Percentiles rank a stretch among this genome's conserved stretches.
Evolutionary conservation across 1,284 basidiomycete species (phyloP).

Genomic region (Ceratorhiza oryzae-sativae): DNA sequence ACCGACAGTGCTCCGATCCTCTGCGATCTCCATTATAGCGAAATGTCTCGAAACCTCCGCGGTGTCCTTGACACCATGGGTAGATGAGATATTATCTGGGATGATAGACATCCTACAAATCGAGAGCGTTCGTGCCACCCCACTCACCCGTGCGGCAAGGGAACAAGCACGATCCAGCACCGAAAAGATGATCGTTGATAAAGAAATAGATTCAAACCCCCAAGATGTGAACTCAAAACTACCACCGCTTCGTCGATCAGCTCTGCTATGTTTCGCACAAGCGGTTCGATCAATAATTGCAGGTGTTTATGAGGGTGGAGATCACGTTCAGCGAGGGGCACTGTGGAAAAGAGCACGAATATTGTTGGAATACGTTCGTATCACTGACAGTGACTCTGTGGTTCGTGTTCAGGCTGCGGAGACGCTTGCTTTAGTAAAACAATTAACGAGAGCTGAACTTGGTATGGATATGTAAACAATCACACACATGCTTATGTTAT

Average conservation of each 20-base stretch:
- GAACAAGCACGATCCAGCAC: slow-evolving; percentile 25
- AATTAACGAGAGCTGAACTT: slow-evolving; percentile 50
- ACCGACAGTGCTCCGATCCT: slow-evolving; percentile 78
- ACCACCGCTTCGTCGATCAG: slow-evolving; percentile 81
- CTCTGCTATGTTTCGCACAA: slow-evolving; percentile 76
- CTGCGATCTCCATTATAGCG: slow-evolving; percentile 81
- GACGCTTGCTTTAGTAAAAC: slow-evolving; percentile 62
- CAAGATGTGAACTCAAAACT: slow-evolving; percentile 68
- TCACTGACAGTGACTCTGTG: slow-evolving; percentile 75
- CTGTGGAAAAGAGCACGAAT: slow-evolving; percentile 63
- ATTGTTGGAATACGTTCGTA: slow-evolving; percentile 73
- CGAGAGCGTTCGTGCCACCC: slow-evolving; percentile 60
- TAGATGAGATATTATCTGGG: slow-evolving; percentile 64
- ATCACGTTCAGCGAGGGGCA: slow-evolving; percentile 42
- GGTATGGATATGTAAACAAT: slow-evolving; percentile 27
- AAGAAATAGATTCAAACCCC: slow-evolving; percentile 61
- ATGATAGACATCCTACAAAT: slow-evolving; percentile 82
- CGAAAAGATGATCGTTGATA: slow-evolving; percentile 15
- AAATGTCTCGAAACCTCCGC: slow-evolving; percentile 72
- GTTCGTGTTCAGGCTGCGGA: slow-evolving; percentile 83
- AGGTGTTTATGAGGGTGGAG: slow-evolving; percentile 43
- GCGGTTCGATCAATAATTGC: slow-evolving; percentile 59
- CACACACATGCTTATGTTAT: slow-evolving; percentile 19
- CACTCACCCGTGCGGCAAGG: slow-evolving; percentile 22
- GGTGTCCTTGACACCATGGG: slow-evolving; percentile 69